These are phyloP conservation scores for Fusarium penzigii DNA, from an alignment of 2,329 filamentous ascomycete species.

Conservation along the genomic window DNA sequence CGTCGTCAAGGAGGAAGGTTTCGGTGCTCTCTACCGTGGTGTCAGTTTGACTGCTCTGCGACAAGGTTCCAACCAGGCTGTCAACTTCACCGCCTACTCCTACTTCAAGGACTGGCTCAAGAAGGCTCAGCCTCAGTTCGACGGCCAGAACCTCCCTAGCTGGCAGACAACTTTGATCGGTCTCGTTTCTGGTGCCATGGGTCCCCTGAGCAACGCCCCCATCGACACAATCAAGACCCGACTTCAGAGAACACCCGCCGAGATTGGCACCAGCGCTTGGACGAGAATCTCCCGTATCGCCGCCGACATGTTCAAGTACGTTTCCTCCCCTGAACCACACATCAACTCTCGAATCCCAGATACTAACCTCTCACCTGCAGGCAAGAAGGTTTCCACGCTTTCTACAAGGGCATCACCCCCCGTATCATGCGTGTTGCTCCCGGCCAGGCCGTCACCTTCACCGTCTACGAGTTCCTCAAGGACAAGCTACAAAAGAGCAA, in stretches of 20 bases:
- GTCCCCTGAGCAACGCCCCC: conserved; percentile 92
- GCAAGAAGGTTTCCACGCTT: conserved; percentile 90
- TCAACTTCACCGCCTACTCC: conserved; percentile 97
- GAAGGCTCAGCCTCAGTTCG: conserved; percentile 69
- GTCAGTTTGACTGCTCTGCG: conserved; percentile 90
- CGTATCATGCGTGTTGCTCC: conserved; percentile 96
- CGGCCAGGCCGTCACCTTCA: conserved; percentile 79
- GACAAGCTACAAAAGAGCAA: conserved; percentile 70
- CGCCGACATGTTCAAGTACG: conserved; percentile 78
- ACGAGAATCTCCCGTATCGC: conserved; percentile 78
- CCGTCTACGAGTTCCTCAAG: conserved; percentile 78
- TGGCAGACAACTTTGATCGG: conserved; percentile 93
- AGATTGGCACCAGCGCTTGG: conserved; percentile 78
- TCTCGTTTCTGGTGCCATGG: conserved; percentile 89
- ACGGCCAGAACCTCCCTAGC: conserved; percentile 67
- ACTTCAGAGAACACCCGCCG: conserved; percentile 84
- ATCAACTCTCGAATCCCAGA: too few relatives aligned
- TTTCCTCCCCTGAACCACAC: conserved; percentile 12
- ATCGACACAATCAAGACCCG: conserved; percentile 99
- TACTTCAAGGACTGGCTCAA: conserved; percentile 85
- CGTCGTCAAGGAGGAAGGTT: conserved; percentile 87
- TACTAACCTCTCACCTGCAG: conserved; percentile 41
- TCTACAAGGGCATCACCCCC: conserved; percentile 99
- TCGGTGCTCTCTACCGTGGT: conserved; percentile 86
- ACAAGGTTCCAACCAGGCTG: conserved; percentile 96